Base-by-base conservation (phyloP, 2,329 filamentous ascomycete species). In the Sporothrix brunneoviolacea region DNA sequence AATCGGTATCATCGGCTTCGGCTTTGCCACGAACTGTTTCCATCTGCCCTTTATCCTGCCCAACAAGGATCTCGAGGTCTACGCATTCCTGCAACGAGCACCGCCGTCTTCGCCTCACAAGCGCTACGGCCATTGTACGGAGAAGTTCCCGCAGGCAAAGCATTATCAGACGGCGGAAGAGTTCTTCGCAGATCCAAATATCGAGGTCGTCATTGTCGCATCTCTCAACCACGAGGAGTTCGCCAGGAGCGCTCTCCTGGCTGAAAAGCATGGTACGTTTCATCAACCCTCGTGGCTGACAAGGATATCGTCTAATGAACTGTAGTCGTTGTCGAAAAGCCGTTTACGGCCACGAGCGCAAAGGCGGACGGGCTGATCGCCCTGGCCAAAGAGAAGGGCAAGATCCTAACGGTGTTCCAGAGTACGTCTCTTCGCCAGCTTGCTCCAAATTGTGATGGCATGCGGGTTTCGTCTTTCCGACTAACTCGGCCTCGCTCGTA, bases 251-350 rank as follows among this genome's bases (percentile, higher is more conserved):
- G 78, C 79, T 0, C 65, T 86, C 37, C 69, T 77, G 56, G 68
- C 72, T 2, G 78, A 79, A 48, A 85, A 85, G 65, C 77, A 85
- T 61, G 70, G 68, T 70, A 58, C 12, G 57, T 10, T 28, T 5
- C 10, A 10, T 28, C 24, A 5, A 28, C 5, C 24, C n/a, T 9
- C 5, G 40, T 45, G 4, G 37, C 13, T 16, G 53, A 44, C 15
- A 46, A 38, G 21, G n/a, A 36, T 10, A 51, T 24, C 8, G 5
- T 51, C 21, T 1, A 0, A 40, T 8, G 10, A 9, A 40, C 22
- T 36, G n/a, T n/a, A 70, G 80, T 83, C 12, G 69, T 85, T 12
- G 79, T 80, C 52, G 82, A 86, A 62, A 85, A 85, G 64, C 82
- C 82, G 0, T 84, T 85, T 61, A 79, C 79, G 2, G 74, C 76